Conservation (phyloP, 768 basidiomycete genomes). For the Boletus coccyginus region DNA sequence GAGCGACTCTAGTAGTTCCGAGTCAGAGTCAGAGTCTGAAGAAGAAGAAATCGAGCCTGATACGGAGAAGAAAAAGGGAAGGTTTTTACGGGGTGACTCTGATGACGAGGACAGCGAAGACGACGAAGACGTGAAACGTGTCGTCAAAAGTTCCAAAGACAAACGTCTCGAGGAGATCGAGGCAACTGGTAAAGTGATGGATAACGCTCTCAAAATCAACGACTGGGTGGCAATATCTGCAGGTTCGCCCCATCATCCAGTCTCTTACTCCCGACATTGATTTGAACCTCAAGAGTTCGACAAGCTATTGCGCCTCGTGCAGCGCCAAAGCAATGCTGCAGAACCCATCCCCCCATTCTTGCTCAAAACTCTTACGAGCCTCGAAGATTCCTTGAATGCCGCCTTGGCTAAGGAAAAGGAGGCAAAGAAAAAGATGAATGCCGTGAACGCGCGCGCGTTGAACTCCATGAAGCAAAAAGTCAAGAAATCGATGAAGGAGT, state of each 20-base stretch:
- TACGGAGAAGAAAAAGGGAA: slow-evolving; percentile 38
- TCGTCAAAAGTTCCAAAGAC: slow-evolving; percentile 82
- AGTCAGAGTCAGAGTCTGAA: slow-evolving; percentile 51
- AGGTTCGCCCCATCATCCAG: slow-evolving; percentile 47
- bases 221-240: slow-evolving; percentile 93
- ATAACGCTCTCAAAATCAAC: slow-evolving; percentile 93
- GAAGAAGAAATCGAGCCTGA: slow-evolving; percentile 56
- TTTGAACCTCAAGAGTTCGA: slow-evolving; percentile 75
- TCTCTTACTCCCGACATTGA: slow-evolving; percentile 4
- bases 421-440: slow-evolving; percentile 94
- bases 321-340: slow-evolving; percentile 79
- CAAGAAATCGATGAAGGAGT: slow-evolving; percentile 87
- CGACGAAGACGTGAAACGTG: slow-evolving; percentile 69
- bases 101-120: slow-evolving; percentile 55
- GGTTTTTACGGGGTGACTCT: slow-evolving; percentile 45
- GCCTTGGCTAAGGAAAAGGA: slow-evolving; percentile 85
- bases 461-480: slow-evolving; percentile 99
- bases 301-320: slow-evolving; percentile 87
- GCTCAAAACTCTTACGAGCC: slow-evolving; percentile 65
- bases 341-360: slow-evolving; percentile 88
- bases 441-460: slow-evolving; percentile 87
- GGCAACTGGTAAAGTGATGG: slow-evolving; percentile 83
- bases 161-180: slow-evolving; percentile 96
- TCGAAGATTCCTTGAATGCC: slow-evolving; percentile 73
- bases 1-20: slow-evolving; percentile 54